Evolutionary conservation across 257 asterid species (phyloP), one percentile per base, ranked within the genome.

Genomic region (Solanum bulbocastanum): DNA sequence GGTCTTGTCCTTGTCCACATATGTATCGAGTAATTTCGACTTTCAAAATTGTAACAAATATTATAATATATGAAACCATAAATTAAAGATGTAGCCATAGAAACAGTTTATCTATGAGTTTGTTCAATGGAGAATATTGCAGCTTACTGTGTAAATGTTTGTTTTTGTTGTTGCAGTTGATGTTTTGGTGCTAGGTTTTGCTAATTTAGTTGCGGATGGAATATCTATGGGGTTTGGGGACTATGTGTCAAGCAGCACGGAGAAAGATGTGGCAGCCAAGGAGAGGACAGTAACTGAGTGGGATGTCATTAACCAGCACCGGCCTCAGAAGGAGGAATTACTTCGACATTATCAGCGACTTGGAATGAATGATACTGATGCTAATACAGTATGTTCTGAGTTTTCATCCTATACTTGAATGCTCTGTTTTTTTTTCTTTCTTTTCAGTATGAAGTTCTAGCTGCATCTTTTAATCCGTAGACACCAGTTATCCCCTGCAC

Each of bases 201-300:
- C 98, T 4, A 95, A 93, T 89, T 92, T 94, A n/a, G 96, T 93
- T 36, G 98, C 98, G 14, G 98, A 95, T 88, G 98, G 96, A 58
- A 93, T 94, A 89, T 95, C 98, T 2, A 93, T 93, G 98, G 98
- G 96, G 66, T 93, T 95, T 4, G 96, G 98, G 15, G 98, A 95
- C 87, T 94, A 88, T 10, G 89, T 95, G 65, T 95, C 98, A 1
- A 93, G 88, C 88, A 93, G 94, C 33, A 92, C 95, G 0, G 95
- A 94, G 88, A 93, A 90, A 52, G 98, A 93, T 13, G 94, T 95
- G 2, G 96, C 93, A 4, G 91, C 90, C 8, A 92, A 91, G 75
- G 96, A 95, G 92, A 88, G 94, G 78, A 73, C 39, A 10, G 89
- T 94, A 13, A 91, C 94, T 3, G 89, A 92, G 72, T 94, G 96